phyloP scores from a whole-genome alignment of 192 early-diverging fungal species.

The Backusella liffmaniae region DNA sequence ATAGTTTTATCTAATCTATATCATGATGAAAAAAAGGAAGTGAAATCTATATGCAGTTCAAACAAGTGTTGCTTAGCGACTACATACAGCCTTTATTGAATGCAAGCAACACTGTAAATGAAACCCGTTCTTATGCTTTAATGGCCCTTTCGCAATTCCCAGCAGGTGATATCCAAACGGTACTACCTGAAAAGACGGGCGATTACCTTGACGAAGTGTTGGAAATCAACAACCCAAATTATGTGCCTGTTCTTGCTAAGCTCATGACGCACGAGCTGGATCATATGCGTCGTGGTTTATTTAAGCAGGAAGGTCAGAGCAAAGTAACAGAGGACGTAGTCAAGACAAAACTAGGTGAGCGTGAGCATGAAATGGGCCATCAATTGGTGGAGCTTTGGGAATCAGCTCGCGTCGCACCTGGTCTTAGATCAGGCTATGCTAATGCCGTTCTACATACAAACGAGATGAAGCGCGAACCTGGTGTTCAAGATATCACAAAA shows the following conservation, averaged over 20 bases:
- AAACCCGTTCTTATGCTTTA: constrained; percentile 35
- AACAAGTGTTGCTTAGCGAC: constrained; percentile 36
- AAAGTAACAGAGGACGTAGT: not conserved
- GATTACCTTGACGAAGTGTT: constrained; percentile 11
- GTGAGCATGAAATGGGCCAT: constrained; percentile 2
- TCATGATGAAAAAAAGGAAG: constrained; percentile 7
- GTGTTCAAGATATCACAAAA: constrained; percentile 15
- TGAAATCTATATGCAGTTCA: constrained; percentile 43
- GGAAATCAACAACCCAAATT: constrained; percentile 26
- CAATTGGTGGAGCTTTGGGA: constrained; percentile 47
- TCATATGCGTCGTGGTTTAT: constrained; percentile 52
- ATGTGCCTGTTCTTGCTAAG: constrained; percentile 38
- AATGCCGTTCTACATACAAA: constrained; percentile 30
- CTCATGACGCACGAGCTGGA: constrained; percentile 50
- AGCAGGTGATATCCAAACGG: constrained; percentile 39
- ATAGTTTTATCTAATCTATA: not conserved
- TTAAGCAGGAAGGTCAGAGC: constrained; percentile 33
- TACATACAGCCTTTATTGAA: constrained; percentile 41
- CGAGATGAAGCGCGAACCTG: not conserved
- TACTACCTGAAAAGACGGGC: constrained; percentile 40
- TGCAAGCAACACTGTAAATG: constrained; percentile 16
- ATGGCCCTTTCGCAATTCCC: constrained; percentile 41
- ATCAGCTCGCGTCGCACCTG: constrained; percentile 46
- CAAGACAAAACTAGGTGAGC: not conserved
- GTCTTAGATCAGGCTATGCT: constrained; percentile 49